phyloP scores from a whole-genome alignment of 116 monocot species.

The Iris pallida region DNA sequence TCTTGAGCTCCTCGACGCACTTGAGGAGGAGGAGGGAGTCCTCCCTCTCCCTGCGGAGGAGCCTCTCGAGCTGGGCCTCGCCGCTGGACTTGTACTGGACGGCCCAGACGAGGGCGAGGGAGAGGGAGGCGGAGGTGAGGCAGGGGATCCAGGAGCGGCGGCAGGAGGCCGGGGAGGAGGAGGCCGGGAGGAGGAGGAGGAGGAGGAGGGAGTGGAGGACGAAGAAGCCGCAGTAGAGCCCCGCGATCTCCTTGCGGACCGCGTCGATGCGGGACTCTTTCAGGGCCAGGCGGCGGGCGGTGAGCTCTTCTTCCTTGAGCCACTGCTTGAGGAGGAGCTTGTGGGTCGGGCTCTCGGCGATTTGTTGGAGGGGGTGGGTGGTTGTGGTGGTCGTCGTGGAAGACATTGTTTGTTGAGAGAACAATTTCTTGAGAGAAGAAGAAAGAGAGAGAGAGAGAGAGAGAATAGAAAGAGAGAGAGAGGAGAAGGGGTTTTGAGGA shows the following conservation, averaged over 20 bases:
- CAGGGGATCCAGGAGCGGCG: conserved; percentile 71
- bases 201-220: conserved; percentile 63
- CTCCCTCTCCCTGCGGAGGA: conserved; percentile 67
- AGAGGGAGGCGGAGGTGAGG: conserved; percentile 49
- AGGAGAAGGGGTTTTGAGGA: too few relatives aligned
- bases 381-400: background rate
- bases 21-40: conserved; percentile 50
- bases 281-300: conserved; percentile 52
- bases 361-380: conserved; percentile 78
- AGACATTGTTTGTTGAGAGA: too few relatives aligned
- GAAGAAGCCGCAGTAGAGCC: conserved; percentile 79
- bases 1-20: conserved; percentile 82
- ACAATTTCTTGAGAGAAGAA: too few relatives aligned
- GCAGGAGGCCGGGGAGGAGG: conserved; percentile 30
- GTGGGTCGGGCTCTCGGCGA: conserved; percentile 81
- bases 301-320: conserved; percentile 78
- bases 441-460: too few relatives aligned
- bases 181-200: conserved; percentile 38
- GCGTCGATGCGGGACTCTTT: conserved; percentile 57
- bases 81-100: conserved; percentile 66
- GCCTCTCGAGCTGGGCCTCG: conserved; percentile 37
- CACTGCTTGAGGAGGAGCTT: conserved; percentile 97
- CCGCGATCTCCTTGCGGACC: conserved; percentile 49
- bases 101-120: conserved; percentile 68
- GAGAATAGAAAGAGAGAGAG: too few relatives aligned